phyloP scores from a whole-genome alignment of 495 filamentous ascomycete genomes.

The Schizothecium vesticola region DNA sequence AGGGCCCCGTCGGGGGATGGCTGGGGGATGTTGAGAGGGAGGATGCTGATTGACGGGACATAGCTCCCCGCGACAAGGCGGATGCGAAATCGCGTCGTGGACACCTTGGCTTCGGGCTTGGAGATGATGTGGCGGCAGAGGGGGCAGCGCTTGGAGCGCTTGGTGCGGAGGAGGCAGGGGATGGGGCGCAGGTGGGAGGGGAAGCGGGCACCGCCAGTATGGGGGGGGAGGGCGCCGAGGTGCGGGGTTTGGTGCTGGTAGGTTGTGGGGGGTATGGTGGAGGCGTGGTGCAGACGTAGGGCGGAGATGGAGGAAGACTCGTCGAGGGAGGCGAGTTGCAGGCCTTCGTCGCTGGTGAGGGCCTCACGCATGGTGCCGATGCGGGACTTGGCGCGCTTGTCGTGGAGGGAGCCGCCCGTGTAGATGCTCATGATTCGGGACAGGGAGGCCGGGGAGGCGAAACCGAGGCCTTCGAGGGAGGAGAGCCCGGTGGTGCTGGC shows the following conservation, averaged over 20 bases:
- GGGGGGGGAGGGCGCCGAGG: constrained; percentile 39
- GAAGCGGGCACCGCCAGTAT: constrained; percentile 42
- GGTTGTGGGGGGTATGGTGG: constrained; percentile 34
- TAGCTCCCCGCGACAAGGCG: constrained; percentile 82
- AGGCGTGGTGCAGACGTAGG: constrained; percentile 40
- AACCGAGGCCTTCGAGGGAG: constrained; percentile 56
- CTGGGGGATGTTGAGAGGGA: constrained; percentile 51
- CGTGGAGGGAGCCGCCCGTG: constrained; percentile 53
- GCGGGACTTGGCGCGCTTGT: constrained; percentile 64
- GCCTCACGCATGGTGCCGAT: constrained; percentile 74
- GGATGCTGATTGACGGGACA: constrained; percentile 73
- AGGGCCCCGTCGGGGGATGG: constrained; percentile 37
- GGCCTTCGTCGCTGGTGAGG: constrained; percentile 59
- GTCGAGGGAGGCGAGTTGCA: constrained; percentile 48
- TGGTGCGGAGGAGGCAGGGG: constrained; percentile 76
- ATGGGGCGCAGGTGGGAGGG: constrained; percentile 67
- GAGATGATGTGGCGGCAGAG: constrained; percentile 91
- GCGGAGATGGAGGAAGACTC: constrained; percentile 48
- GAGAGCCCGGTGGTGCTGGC: constrained; percentile 47
- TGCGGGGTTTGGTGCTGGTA: constrained; percentile 38
- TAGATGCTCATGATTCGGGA: constrained; percentile 90
- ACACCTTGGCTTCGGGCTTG: constrained; percentile 87
- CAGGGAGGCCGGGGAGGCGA: constrained; percentile 70
- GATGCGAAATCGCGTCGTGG: constrained; percentile 81
- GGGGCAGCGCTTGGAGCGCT: constrained; percentile 87